Conservation (phyloP, 352 stramenopile genomes). For the Globisporangium nagaii region DNA sequence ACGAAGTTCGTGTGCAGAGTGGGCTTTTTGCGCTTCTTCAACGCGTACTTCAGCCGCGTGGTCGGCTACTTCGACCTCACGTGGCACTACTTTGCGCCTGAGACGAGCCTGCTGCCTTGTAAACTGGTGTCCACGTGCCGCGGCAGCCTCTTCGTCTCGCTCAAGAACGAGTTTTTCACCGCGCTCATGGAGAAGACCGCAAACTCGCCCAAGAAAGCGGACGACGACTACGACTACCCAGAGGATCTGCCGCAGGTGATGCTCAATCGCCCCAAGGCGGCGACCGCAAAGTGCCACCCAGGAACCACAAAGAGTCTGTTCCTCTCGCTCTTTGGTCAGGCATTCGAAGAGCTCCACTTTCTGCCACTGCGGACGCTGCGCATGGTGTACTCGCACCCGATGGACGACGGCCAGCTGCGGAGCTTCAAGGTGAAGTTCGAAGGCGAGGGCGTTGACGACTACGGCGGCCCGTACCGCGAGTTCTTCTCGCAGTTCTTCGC, state of each 20-base stretch:
- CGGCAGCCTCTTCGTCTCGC: slow-evolving; percentile 60
- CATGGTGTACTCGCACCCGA: slow-evolving; percentile 90
- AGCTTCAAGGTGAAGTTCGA: slow-evolving; percentile 94
- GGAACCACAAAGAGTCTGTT: slow-evolving; percentile 60
- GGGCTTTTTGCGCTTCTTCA: slow-evolving; percentile 67
- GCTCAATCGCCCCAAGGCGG: slow-evolving; percentile 84
- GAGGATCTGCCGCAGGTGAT: slow-evolving; percentile 81
- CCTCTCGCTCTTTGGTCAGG: slow-evolving; percentile 78
- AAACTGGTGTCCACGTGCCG: slow-evolving; percentile 56
- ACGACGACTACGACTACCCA: slow-evolving; percentile 92
- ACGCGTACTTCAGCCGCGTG: slow-evolving; percentile 60
- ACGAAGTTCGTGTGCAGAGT: slow-evolving; percentile 41
- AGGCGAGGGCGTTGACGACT: slow-evolving; percentile 92
- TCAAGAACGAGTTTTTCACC: slow-evolving; percentile 79
- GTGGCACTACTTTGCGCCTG: slow-evolving; percentile 61
- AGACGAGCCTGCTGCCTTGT: slow-evolving; percentile 26
- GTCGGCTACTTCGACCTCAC: slow-evolving; percentile 76
- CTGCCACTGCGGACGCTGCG: slow-evolving; percentile 60
- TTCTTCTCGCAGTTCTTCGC: slow-evolving; percentile 88
- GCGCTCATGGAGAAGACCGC: slow-evolving; percentile 68
- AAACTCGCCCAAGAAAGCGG: slow-evolving; percentile 67
- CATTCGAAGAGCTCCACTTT: slow-evolving; percentile 86
- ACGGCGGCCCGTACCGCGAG: slow-evolving; percentile 91
- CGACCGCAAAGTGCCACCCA: slow-evolving; percentile 67
- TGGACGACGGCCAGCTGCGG: slow-evolving; percentile 89